Evolutionary conservation across 2,329 filamentous ascomycete species (phyloP).

Genomic region (Neofusicoccum sp.): DNA sequence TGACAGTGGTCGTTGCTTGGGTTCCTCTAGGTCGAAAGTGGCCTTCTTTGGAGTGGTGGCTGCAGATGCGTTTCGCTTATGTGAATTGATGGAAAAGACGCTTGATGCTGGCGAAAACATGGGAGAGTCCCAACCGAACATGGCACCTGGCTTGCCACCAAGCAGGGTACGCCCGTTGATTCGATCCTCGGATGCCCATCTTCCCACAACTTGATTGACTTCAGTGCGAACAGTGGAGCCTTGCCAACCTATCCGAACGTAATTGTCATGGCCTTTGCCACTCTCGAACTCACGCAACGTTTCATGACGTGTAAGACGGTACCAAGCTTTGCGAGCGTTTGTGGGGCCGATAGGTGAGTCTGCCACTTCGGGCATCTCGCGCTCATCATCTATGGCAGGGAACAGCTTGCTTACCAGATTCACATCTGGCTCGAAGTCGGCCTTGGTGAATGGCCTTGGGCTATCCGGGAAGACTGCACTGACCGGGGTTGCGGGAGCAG

Average conservation of each 20-base stretch:
- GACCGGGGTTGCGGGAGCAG: too few species aligned
- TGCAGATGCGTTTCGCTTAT: constrained; percentile 9
- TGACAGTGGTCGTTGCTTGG: constrained; percentile 9
- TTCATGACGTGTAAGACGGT: constrained; percentile 38
- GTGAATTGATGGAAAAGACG: background rate
- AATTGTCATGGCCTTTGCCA: constrained; percentile 34
- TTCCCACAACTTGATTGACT: constrained; percentile 34
- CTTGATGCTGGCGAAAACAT: constrained; percentile 8
- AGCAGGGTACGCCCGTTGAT: constrained; percentile 30
- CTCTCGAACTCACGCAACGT: constrained; percentile 39
- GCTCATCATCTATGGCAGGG: constrained; percentile 17
- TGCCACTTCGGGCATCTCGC: constrained; percentile 23
- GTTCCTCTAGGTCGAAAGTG: constrained; percentile 5
- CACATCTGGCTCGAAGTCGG: constrained; percentile 22
- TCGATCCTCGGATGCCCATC: constrained; percentile 40
- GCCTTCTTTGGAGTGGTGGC: constrained; percentile 1
- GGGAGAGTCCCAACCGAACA: constrained; percentile 39
- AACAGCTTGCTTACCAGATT: constrained; percentile 31
- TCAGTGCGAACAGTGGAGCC: constrained; percentile 33
- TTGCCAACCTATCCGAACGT: constrained; percentile 38
- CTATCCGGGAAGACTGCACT: background rate
- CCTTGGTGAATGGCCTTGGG: background rate
- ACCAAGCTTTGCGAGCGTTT: constrained; percentile 39
- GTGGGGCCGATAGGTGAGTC: constrained; percentile 35
- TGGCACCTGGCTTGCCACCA: constrained; percentile 31